phyloP scores from a whole-genome alignment of 1,139 yeast genomes.

The Candida smagusa region DNA sequence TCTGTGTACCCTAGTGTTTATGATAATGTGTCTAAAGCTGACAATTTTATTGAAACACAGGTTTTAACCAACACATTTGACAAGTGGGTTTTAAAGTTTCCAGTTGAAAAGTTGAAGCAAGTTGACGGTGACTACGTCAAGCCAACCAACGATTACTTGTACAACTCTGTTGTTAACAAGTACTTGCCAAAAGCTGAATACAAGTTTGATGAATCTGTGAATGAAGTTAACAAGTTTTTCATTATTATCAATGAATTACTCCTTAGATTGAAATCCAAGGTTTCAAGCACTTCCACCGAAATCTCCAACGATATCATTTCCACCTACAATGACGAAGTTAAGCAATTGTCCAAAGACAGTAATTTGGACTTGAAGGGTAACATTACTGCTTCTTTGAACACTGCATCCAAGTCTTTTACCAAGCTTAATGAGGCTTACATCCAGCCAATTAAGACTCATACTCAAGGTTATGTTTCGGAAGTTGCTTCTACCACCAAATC shows the following conservation, averaged over 20 bases:
- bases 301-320: conserved; percentile 31
- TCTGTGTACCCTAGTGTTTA: conserved; percentile 22
- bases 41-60: conserved; percentile 24
- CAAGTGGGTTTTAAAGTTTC: conserved; percentile 11
- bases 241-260: conserved; percentile 30
- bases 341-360: conserved; percentile 11
- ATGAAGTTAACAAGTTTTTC: conserved; percentile 28
- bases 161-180: conserved; percentile 24
- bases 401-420: conserved; percentile 32
- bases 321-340: conserved; percentile 35
- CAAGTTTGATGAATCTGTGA: conserved; percentile 18
- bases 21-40: conserved; percentile 24
- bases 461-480: conserved; percentile 37
- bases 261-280: conserved; percentile 23
- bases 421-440: conserved; percentile 36
- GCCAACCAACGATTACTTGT: conserved; percentile 28
- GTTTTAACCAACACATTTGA: conserved; percentile 19
- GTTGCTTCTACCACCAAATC: conserved; percentile 33
- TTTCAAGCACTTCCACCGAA: conserved; percentile 27
- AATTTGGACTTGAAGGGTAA: conserved; percentile 20
- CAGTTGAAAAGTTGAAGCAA: conserved; percentile 15
- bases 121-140: conserved; percentile 25
- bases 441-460: conserved; percentile 40
- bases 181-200: conserved; percentile 30
- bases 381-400: conserved; percentile 35